These are phyloP conservation scores for Solanum ossicruentum DNA, from an alignment of 257 asterid species.

Conservation along the genomic window DNA sequence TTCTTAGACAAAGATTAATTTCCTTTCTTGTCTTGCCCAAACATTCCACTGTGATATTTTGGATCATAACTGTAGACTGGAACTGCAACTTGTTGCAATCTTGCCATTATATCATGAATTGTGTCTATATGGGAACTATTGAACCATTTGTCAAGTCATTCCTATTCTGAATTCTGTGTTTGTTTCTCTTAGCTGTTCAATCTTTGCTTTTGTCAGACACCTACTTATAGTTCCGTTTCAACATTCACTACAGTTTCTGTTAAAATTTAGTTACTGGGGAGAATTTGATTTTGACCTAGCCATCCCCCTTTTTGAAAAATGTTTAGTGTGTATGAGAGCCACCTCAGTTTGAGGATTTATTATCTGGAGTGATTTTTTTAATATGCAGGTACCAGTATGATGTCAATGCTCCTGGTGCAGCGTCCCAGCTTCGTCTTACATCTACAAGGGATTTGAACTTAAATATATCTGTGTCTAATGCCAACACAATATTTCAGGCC, in stretches of 20 bases:
- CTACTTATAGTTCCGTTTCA: not conserved
- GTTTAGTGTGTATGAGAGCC: not conserved
- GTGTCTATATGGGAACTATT: not conserved
- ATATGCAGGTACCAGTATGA: constrained; percentile 57
- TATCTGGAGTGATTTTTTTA: not conserved
- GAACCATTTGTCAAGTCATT: not conserved
- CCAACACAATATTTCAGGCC: constrained; percentile 86
- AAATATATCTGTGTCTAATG: constrained; percentile 79
- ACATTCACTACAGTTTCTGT: not conserved
- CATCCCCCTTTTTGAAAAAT: not conserved
- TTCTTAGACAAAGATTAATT: not conserved
- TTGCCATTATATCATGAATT: not conserved
- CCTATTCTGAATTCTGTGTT: not conserved
- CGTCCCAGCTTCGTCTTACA: constrained; percentile 75
- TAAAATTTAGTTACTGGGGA: not conserved
- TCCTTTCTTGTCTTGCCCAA: not conserved
- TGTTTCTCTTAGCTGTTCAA: not conserved
- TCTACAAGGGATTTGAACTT: constrained; percentile 64
- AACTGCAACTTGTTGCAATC: not conserved
- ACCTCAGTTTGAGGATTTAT: not conserved
- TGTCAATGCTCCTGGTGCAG: constrained; percentile 69
- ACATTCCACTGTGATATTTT: not conserved
- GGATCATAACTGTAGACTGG: not conserved
- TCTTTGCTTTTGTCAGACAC: not conserved
- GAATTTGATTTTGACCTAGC: not conserved